Percentiles rank a stretch among this genome's conserved stretches.
Evolutionary conservation across 257 asterid genomes (phyloP).

Genomic region (Solanum lycopersicoides): DNA sequence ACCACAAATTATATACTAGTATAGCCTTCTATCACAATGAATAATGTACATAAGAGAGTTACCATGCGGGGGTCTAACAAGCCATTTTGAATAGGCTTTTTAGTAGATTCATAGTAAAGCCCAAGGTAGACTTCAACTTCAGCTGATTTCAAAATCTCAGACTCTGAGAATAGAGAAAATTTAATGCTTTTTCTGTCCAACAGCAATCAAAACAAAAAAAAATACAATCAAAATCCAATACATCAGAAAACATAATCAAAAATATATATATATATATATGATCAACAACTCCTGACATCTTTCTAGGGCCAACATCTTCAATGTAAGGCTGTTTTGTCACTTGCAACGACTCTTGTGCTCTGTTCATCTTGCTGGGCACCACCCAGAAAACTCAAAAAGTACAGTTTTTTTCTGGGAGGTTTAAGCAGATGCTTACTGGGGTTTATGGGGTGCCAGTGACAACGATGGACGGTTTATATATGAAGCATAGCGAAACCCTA

Average conservation of each 20-base stretch:
- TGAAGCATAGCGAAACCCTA: background rate
- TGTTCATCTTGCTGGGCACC: slow-evolving; percentile 24
- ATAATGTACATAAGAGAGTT: background rate
- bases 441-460: background rate
- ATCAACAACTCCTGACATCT: slow-evolving; percentile 33
- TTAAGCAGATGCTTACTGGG: background rate
- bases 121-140: slow-evolving; percentile 65
- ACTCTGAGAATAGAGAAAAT: slow-evolving; percentile 52
- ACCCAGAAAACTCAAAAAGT: background rate
- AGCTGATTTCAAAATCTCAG: slow-evolving; percentile 54
- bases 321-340: slow-evolving; percentile 67
- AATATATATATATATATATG: background rate
- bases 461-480: background rate
- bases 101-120: slow-evolving; percentile 36
- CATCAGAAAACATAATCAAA: background rate
- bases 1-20: background rate
- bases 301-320: slow-evolving; percentile 87
- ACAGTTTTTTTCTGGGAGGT: background rate
- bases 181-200: slow-evolving; percentile 58
- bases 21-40: background rate
- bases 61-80: slow-evolving; percentile 87
- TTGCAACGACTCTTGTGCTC: slow-evolving; percentile 18
- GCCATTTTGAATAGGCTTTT: slow-evolving; percentile 45
- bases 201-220: background rate
- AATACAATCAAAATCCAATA: background rate